phyloP scores from a whole-genome alignment of 306 rosid genomes.

The Vachellia pachyceras region DNA sequence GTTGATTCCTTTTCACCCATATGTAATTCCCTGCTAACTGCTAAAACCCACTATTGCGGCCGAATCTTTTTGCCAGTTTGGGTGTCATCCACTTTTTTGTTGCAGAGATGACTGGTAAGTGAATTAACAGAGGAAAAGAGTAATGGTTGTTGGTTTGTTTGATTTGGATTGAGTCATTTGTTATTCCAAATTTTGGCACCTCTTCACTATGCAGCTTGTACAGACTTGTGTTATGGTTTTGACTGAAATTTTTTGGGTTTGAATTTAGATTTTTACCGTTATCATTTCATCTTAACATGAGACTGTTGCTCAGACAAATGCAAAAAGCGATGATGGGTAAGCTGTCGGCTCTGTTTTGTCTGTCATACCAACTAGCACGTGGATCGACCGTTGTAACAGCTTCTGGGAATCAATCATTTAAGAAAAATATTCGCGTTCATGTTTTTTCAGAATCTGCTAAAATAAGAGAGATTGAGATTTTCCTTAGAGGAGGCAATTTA shows the following conservation, averaged over 20 bases:
- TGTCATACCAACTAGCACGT: background rate
- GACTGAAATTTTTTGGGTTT: background rate
- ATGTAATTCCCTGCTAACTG: background rate
- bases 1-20: background rate
- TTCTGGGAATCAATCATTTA: background rate
- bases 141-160: too few relatives aligned
- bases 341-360: background rate
- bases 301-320: background rate
- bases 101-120: conserved; percentile 24
- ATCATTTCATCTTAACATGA: background rate
- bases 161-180: background rate
- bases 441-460: background rate
- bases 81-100: background rate
- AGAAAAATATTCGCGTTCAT: background rate
- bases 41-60: conserved; percentile 5
- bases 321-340: background rate
- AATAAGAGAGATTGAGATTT: background rate
- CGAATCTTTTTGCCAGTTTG: conserved; percentile 12
- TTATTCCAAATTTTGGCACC: conserved; percentile 11
- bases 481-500: background rate
- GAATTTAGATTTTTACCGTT: background rate
- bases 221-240: background rate
- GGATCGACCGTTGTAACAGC: background rate
- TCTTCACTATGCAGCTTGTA: conserved; percentile 9
- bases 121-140: background rate